These are phyloP conservation scores for Paradendryphiella salina DNA, from an alignment of 2,329 filamentous ascomycete species.

Conservation along the genomic window DNA sequence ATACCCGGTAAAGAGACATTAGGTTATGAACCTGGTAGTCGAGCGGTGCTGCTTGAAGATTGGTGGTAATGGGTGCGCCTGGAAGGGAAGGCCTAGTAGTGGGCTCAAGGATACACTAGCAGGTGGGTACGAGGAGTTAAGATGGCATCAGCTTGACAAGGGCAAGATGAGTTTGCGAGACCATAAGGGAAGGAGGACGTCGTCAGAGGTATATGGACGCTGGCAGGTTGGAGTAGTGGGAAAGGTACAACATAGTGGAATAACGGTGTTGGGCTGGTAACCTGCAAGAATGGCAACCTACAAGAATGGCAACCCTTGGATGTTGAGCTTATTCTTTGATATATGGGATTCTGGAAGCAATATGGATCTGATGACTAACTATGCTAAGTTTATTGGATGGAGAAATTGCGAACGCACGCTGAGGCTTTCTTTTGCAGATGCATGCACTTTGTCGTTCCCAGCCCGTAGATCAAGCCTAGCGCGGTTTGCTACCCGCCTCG, in stretches of 20 bases:
- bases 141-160: constrained; percentile 29
- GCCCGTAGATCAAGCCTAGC: too few species aligned
- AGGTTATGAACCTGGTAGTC: constrained; percentile 33
- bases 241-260: background rate
- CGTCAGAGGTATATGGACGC: constrained; percentile 55
- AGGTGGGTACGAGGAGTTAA: constrained; percentile 34
- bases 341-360: too few species aligned
- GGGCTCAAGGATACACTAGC: constrained; percentile 32
- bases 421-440: too few species aligned
- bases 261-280: background rate
- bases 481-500: too few species aligned
- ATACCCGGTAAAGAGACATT: constrained; percentile 22
- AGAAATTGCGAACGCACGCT: too few species aligned
- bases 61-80: constrained; percentile 15
- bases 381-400: too few species aligned
- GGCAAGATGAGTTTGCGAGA: constrained; percentile 34
- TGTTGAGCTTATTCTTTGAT: background rate
- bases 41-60: constrained; percentile 35
- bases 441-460: too few species aligned
- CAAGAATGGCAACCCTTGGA: background rate
- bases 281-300: background rate
- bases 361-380: too few species aligned
- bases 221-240: constrained; percentile 32
- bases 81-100: constrained; percentile 25
- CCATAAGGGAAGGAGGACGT: constrained; percentile 30